These are phyloP conservation scores for Fomitopsis schrenkii DNA, from an alignment of 1,284 basidiomycete genomes.

Conservation along the genomic window DNA sequence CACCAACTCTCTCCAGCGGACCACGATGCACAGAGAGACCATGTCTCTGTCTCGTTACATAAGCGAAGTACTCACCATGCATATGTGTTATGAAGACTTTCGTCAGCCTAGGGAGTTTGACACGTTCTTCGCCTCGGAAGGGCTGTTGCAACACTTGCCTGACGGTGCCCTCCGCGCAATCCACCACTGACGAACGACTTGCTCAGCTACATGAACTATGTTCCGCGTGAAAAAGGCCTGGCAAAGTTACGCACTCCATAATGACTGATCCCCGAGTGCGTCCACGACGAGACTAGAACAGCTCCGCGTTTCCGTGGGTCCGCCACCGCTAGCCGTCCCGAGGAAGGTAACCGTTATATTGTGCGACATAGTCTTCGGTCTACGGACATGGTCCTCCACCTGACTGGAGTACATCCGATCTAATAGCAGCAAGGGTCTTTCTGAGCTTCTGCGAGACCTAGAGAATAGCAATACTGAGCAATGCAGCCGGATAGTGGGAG, in stretches of 20 bases:
- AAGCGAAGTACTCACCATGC: constrained; percentile 50
- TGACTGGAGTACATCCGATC: neutral
- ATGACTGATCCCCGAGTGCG: constrained; percentile 44
- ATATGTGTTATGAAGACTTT: constrained; percentile 89
- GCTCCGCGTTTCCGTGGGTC: constrained; percentile 62
- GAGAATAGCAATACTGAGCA: too few relatives aligned
- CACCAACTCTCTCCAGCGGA: too few relatives aligned
- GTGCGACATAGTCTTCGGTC: constrained; percentile 13
- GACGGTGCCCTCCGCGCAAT: constrained; percentile 84
- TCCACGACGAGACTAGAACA: constrained; percentile 68
- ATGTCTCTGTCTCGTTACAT: too few relatives aligned
- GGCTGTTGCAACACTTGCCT: constrained; percentile 44
- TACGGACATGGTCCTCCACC: neutral
- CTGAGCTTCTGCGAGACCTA: too few relatives aligned
- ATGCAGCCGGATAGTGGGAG: too few relatives aligned
- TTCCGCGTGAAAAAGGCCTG: neutral
- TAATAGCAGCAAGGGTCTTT: neutral
- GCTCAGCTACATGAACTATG: neutral
- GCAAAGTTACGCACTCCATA: constrained; percentile 55
- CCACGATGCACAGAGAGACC: too few relatives aligned
- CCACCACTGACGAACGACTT: constrained; percentile 59
- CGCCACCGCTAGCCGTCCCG: constrained; percentile 72
- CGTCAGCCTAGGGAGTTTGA: constrained; percentile 54
- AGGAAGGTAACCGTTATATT: constrained; percentile 52
- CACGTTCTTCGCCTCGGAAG: constrained; percentile 21